Conservation (phyloP, 768 basidiomycete species). For the Candolleomyces efflorescens region DNA sequence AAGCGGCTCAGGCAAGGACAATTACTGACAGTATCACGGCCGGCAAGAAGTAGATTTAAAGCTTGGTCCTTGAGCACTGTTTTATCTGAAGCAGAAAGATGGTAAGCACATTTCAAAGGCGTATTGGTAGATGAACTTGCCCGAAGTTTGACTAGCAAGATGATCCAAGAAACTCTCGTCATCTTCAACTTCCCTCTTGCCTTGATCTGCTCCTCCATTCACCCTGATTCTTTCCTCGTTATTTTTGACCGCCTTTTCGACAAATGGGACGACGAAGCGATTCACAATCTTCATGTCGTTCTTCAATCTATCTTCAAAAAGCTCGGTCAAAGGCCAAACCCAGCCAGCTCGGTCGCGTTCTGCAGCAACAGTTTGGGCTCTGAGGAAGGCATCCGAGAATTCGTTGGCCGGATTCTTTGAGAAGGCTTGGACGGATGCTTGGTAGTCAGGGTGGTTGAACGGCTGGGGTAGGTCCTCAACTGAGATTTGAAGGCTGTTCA, state of each 20-base stretch:
- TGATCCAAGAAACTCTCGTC: slow-evolving; percentile 56
- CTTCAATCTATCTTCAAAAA: slow-evolving; percentile 41
- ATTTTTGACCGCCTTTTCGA: slow-evolving; percentile 45
- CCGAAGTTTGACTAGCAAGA: slow-evolving; percentile 43
- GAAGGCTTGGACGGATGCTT: slow-evolving; percentile 16
- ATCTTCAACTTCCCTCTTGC: slow-evolving; percentile 25
- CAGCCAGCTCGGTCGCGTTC: slow-evolving; percentile 41
- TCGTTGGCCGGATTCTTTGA: slow-evolving; percentile 30
- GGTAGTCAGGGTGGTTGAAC: slow-evolving; percentile 41
- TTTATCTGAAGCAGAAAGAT: slow-evolving; percentile 24
- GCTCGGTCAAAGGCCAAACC: slow-evolving; percentile 53
- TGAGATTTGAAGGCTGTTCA: slow-evolving; percentile 45
- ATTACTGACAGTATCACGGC: slow-evolving; percentile 37
- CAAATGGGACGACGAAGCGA: slow-evolving; percentile 47
- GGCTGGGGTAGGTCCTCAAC: slow-evolving; percentile 38
- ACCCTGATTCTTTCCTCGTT: slow-evolving; percentile 26
- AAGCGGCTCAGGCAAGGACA: background rate
- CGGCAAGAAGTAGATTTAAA: slow-evolving; percentile 28
- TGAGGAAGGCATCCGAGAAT: slow-evolving; percentile 46
- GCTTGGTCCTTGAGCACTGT: slow-evolving; percentile 46
- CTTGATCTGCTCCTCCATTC: slow-evolving; percentile 5
- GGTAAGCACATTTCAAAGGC: slow-evolving; percentile 14
- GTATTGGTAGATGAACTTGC: slow-evolving; percentile 11
- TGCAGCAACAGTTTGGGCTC: slow-evolving; percentile 41
- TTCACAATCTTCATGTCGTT: slow-evolving; percentile 50